Conservation (phyloP, 192 early-diverging fungal species). For the Coemansia sp. region DNA sequence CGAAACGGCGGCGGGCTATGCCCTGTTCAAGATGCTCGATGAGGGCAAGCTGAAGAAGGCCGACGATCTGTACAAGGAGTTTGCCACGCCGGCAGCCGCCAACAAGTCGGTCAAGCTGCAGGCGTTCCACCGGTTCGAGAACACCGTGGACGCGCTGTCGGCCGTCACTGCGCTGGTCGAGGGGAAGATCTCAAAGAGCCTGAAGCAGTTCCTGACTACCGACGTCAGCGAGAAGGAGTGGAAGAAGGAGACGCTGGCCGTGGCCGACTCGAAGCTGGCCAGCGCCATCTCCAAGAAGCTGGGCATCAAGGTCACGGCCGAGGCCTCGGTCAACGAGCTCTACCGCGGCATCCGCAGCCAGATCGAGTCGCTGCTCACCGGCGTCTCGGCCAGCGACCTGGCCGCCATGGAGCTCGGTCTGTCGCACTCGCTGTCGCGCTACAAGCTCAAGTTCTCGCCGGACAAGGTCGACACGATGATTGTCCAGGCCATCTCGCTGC, state of each 20-base stretch:
- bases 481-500: conserved; percentile 93
- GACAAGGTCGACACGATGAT: conserved; percentile 99
- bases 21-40: conserved; percentile 92
- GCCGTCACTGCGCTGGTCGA: conserved; percentile 95
- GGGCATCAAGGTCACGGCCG: conserved; percentile 74
- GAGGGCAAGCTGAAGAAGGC: conserved; percentile 83
- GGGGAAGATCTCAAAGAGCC: conserved; percentile 91
- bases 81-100: conserved; percentile 80
- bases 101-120: conserved; percentile 92
- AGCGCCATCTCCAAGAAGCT: conserved; percentile 81
- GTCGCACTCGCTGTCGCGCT: conserved; percentile 96
- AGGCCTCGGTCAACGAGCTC: conserved; percentile 81
- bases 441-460: conserved; percentile 99
- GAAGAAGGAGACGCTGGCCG: conserved; percentile 86
- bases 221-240: conserved; percentile 81
- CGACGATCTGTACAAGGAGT: conserved; percentile 81
- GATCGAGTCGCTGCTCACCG: conserved; percentile 83
- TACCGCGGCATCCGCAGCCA: conserved; percentile 95
- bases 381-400: conserved; percentile 82
- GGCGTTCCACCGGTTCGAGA: conserved; percentile 97
- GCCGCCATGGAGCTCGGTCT: conserved; percentile 96
- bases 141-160: conserved; percentile 93
- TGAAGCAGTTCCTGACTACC: conserved; percentile 85
- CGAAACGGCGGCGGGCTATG: conserved; percentile 96
- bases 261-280: conserved; percentile 90